Base-by-base conservation (phyloP, 352 stramenopile genomes). In the Globisporangium perplexum region DNA sequence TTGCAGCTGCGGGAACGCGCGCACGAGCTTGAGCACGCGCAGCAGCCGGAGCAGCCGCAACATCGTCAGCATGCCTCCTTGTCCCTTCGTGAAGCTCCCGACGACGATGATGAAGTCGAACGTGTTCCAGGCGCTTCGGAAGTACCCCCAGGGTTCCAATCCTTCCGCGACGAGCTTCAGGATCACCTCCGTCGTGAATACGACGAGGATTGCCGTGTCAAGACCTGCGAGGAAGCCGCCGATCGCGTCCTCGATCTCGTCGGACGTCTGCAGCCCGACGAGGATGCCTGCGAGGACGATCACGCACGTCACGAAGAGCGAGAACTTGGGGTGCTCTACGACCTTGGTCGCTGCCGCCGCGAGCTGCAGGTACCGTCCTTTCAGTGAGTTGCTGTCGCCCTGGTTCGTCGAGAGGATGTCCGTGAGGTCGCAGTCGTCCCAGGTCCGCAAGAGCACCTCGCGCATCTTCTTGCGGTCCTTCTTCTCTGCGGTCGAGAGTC, bases 81-180 rank as follows among this genome's bases (percentile, higher is more conserved):
- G 77, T 10, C 82, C 75, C 18, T 62, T 64, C 3, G 70, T 77
- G 47, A 93, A 86, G 49, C 70, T 86, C 20, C 86, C 75, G 23
- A 94, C 61, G 4, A 93, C 77, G 49, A 95, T 90, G 56, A 95
- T 74, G 17, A 93, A 86, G 63, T 94, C 84, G 26, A 94, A 94
- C 22, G 71, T 79, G 57, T 93, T 94, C 84, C 84, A 93, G 0
- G 53, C 71, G 8, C 74, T 77, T 6, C 62, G 59, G 44, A 96
- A 94, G 55, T 80, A 95, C 28, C 60, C 55, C 83, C 79, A 95
- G 10, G 86, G 86, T 53, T 86, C 74, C 8, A 93, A 52, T 5
- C 81, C 85, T 50, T 95, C 77, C 0, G 85, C 74, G 7, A 88
- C 50, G 15, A 96, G 56, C 63, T 96, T 95, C 44, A 93, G 59